Percentiles rank a stretch among this genome's conserved stretches.
phyloP scores from a whole-genome alignment of 371 early-diverging fungal species.

The Nematocida parisii region DNA sequence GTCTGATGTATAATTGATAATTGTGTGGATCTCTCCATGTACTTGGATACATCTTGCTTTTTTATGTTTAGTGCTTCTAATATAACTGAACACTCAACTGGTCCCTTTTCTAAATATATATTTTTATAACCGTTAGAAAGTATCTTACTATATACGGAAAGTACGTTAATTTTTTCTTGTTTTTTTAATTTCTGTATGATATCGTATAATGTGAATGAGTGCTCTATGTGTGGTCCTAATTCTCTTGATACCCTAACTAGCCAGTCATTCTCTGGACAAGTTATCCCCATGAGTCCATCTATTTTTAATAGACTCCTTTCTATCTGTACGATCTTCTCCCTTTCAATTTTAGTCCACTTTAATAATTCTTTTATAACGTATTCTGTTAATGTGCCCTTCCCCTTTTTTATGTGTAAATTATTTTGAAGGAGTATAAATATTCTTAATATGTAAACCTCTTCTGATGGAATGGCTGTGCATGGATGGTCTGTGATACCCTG shows the following conservation, averaged over 20 bases:
- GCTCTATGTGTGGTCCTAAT: neutral
- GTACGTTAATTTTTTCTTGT: neutral
- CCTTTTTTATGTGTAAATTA: neutral
- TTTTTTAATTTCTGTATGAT: constrained; percentile 21
- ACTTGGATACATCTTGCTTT: neutral
- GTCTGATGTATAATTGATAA: constrained; percentile 43
- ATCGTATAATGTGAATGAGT: constrained; percentile 31
- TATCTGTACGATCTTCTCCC: neutral
- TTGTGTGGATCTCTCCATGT: constrained; percentile 36
- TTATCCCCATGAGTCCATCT: neutral
- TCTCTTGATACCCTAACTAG: neutral
- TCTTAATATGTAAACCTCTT: neutral
- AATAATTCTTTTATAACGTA: neutral
- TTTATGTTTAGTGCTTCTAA: neutral
- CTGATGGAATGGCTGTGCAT: neutral
- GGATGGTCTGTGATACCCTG: neutral
- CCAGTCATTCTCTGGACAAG: neutral
- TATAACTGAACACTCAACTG: constrained; percentile 22
- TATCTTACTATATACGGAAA: constrained; percentile 3
- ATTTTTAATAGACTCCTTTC: neutral
- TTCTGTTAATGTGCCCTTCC: constrained; percentile 10
- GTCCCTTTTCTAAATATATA: constrained; percentile 16
- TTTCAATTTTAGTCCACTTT: constrained; percentile 44
- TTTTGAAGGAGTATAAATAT: constrained; percentile 37
- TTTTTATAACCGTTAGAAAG: constrained; percentile 22